A percentile compares a stretch with the other conserved stretches of the same genome.
Evolutionary conservation across 2,329 filamentous ascomycete species (phyloP).

Genomic region (Botrytis galanthina): DNA sequence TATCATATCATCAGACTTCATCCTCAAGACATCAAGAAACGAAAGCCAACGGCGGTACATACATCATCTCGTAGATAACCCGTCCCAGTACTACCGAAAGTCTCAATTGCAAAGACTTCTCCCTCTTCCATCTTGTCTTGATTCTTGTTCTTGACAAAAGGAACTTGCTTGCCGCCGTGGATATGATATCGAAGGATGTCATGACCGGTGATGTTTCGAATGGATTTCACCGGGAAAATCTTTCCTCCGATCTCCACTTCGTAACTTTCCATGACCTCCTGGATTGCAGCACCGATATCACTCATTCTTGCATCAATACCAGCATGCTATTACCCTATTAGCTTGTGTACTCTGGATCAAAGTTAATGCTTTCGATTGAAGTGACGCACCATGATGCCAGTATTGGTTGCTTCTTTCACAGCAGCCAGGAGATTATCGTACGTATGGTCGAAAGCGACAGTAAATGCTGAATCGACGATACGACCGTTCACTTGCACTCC

Average conservation of each 20-base stretch:
- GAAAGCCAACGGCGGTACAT: constrained; percentile 23
- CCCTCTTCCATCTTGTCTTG: constrained; percentile 57
- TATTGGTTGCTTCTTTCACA: constrained; percentile 73
- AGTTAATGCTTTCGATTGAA: neutral
- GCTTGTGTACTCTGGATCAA: neutral
- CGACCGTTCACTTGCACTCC: constrained; percentile 77
- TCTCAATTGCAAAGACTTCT: constrained; percentile 58
- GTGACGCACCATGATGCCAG: constrained; percentile 39
- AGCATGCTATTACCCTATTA: constrained; percentile 40
- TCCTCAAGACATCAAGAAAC: neutral
- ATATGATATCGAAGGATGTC: constrained; percentile 54
- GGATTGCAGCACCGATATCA: constrained; percentile 54
- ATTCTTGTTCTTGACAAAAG: constrained; percentile 51
- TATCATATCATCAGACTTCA: constrained; percentile 32
- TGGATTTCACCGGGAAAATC: constrained; percentile 50
- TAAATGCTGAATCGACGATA: constrained; percentile 81
- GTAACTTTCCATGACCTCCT: constrained; percentile 60
- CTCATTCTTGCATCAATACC: constrained; percentile 54
- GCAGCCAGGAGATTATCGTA: constrained; percentile 74
- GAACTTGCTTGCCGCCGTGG: constrained; percentile 55
- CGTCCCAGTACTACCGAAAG: constrained; percentile 54
- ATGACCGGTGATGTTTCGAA: constrained; percentile 53
- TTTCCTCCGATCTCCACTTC: constrained; percentile 53
- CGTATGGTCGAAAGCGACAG: constrained; percentile 69
- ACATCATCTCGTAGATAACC: constrained; percentile 50